These are phyloP conservation scores for Trametes cubensis DNA, from an alignment of 768 basidiomycete genomes.

Conservation along the genomic window DNA sequence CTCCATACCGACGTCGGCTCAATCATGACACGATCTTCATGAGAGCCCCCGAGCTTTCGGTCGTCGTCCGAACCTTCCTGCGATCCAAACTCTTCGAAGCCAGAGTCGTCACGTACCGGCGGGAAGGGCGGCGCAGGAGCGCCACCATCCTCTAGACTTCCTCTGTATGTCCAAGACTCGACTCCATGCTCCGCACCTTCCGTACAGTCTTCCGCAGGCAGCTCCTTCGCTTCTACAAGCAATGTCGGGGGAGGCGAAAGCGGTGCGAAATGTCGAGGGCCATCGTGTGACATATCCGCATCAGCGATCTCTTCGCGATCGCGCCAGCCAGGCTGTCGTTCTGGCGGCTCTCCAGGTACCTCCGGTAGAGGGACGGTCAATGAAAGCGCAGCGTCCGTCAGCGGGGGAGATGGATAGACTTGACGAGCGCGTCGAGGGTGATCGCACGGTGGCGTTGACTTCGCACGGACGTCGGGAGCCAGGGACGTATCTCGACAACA, in stretches of 20 bases:
- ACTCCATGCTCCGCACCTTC: slow-evolving; percentile 8
- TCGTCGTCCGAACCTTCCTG: slow-evolving; percentile 10
- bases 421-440: not conserved
- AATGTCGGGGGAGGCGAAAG: slow-evolving; percentile 28
- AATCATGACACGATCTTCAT: slow-evolving; percentile 10
- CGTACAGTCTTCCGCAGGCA: slow-evolving; percentile 14
- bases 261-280: slow-evolving; percentile 16
- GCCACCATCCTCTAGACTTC: slow-evolving; percentile 8
- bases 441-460: slow-evolving; percentile 20
- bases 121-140: slow-evolving; percentile 14
- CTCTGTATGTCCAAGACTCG: slow-evolving; percentile 22
- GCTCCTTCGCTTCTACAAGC: slow-evolving; percentile 15
- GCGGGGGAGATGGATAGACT: slow-evolving; percentile 30
- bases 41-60: slow-evolving; percentile 8
- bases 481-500: not conserved
- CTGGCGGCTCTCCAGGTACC: slow-evolving; percentile 11
- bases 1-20: slow-evolving; percentile 26
- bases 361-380: slow-evolving; percentile 29
- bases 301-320: slow-evolving; percentile 13
- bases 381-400: slow-evolving; percentile 27
- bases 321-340: not conserved
- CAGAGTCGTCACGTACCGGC: slow-evolving; percentile 28
- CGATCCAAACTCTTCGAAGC: slow-evolving; percentile 25
- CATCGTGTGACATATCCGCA: slow-evolving; percentile 24
- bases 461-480: slow-evolving; percentile 9